A percentile compares a stretch with the other conserved stretches of the same genome.
Evolutionary conservation across 2,329 filamentous ascomycete genomes (phyloP).

Genomic region (Knufia petricola): DNA sequence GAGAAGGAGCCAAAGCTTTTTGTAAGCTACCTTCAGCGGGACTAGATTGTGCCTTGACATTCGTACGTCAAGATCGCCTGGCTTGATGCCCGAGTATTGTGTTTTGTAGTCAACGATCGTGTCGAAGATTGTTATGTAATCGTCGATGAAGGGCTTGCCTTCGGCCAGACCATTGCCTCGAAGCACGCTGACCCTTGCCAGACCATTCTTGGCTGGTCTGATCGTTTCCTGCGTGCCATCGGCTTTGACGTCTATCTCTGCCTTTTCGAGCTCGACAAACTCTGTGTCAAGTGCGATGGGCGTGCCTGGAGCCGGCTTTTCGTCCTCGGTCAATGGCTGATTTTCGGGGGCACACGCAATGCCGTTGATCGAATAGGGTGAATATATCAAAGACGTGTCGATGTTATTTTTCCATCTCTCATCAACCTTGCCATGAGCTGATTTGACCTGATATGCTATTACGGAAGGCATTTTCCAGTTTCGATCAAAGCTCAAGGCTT

Average conservation of each 20-base stretch:
- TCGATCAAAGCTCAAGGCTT: slow-evolving; percentile 81
- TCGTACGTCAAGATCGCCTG: slow-evolving; percentile 71
- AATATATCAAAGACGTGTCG: slow-evolving; percentile 75
- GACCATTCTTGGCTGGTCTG: slow-evolving; percentile 75
- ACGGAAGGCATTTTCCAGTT: slow-evolving; percentile 90
- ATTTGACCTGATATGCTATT: slow-evolving; percentile 73
- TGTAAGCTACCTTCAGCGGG: slow-evolving; percentile 83
- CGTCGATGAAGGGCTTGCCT: slow-evolving; percentile 85
- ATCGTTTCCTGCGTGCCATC: slow-evolving; percentile 89
- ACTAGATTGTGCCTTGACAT: slow-evolving; percentile 75
- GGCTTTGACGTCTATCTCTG: slow-evolving; percentile 92
- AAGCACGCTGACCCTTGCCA: slow-evolving; percentile 87
- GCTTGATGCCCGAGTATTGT: slow-evolving; percentile 81
- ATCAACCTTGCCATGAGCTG: slow-evolving; percentile 71
- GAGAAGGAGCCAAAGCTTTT: slow-evolving; percentile 92
- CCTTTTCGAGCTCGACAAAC: slow-evolving; percentile 84
- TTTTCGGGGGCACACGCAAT: slow-evolving; percentile 28
- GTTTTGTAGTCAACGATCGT: slow-evolving; percentile 87
- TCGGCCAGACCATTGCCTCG: slow-evolving; percentile 67
- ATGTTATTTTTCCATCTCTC: slow-evolving; percentile 75
- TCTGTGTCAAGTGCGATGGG: slow-evolving; percentile 90
- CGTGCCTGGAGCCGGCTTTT: slow-evolving; percentile 60
- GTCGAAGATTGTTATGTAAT: slow-evolving; percentile 88
- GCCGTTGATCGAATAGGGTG: slow-evolving; percentile 52
- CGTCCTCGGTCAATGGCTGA: slow-evolving; percentile 37